Base-by-base conservation (phyloP, 2,329 filamentous ascomycete species). In the Colletotrichum ledebouriae region DNA sequence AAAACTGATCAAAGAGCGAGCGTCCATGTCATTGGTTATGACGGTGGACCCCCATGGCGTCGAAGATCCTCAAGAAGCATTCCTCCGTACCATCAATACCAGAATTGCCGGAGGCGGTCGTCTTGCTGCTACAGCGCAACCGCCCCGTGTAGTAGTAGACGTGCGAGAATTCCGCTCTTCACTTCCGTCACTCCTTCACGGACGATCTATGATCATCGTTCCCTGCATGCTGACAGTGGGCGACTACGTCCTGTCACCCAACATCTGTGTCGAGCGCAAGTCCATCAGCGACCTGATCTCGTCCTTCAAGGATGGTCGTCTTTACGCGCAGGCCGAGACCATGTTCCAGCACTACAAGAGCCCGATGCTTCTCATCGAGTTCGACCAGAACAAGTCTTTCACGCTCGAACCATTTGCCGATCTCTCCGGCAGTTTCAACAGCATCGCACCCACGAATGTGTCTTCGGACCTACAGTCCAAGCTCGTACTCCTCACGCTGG, bases 171-270 rank as follows among this genome's bases (percentile, higher is more conserved):
- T 99, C 78, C 90, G 96, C 71, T 98, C 94, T 37, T 94, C 93
- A 1, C 86, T 99, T 0, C 95, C 96, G 0, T 97, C 94, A 2
- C 86, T 99, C 4, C 85, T 98, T 2, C 95, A 99, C 78, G 96
- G 93, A 1, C 91, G 93, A 59, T 93, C 89, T 73, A 95, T 98
- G 83, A 84, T 94, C 39, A 90, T 98, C 49, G 91, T 98, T 0
- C 96, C 96, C 2, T 98, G 95, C 80, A 97, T 97, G 88, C 84
- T 99, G 68, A 99, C 95, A 1, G 95, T 99, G 0, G 96, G 94
- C 71, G 96, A 99, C 81, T 99, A 99, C 79, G 91, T 99, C 70
- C 85, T 99, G 47, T 96, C 93, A 1, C 95, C 95, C 1, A 88
- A 90, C 72, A 96, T 98, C 72, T 97, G 94, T 79, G 88, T 99